Conservation (phyloP, 2,329 filamentous ascomycete genomes). For the Scytalidium lignicola region DNA sequence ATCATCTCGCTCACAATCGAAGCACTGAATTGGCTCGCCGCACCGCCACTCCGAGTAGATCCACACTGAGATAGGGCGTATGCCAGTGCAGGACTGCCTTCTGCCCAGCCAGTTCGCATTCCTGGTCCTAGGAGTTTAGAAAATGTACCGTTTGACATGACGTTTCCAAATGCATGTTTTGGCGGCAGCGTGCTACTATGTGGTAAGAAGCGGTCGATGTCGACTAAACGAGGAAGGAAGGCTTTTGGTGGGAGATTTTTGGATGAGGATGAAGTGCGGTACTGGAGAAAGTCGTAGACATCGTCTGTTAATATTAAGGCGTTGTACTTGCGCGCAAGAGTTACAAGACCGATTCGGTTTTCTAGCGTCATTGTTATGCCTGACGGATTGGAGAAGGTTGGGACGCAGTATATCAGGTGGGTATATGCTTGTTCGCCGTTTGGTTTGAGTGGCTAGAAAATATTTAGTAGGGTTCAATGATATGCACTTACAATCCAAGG, state of each 20-base stretch:
- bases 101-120: conserved; percentile 80
- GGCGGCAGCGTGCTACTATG: conserved; percentile 42
- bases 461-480: too few relatives aligned
- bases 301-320: conserved; percentile 85
- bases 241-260: conserved; percentile 7
- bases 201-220: conserved; percentile 63
- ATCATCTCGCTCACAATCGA: conserved; percentile 47
- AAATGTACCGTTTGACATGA: conserved; percentile 82
- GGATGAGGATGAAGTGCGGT: conserved; percentile 43
- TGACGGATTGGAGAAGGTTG: conserved; percentile 85
- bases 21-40: conserved; percentile 50
- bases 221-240: conserved; percentile 66
- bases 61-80: conserved; percentile 48
- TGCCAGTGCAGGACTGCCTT: conserved; percentile 60
- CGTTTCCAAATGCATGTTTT: conserved; percentile 66
- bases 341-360: conserved; percentile 63
- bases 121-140: conserved; percentile 84
- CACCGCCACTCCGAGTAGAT: conserved; percentile 51
- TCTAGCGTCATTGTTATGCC: conserved; percentile 72
- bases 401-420: conserved; percentile 83
- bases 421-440: conserved; percentile 70
- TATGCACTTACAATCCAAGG: too few relatives aligned
- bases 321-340: conserved; percentile 72
- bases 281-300: conserved; percentile 90
- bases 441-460: conserved; percentile 17